These are phyloP conservation scores for Xylariaceae sp. DNA, from an alignment of 2,329 filamentous ascomycete species.

Conservation along the genomic window DNA sequence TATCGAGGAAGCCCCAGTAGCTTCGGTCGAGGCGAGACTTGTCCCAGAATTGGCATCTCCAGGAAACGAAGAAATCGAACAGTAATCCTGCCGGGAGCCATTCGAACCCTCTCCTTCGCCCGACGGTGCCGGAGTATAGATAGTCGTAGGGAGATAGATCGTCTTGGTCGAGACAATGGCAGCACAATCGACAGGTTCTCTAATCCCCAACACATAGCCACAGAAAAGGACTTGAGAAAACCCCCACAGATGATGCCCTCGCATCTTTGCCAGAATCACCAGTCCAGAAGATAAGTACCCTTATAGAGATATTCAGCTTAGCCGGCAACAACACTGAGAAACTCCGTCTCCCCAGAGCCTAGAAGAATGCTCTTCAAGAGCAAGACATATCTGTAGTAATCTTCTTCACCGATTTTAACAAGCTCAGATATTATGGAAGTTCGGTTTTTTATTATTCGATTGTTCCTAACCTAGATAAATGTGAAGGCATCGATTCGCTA, in stretches of 20 bases:
- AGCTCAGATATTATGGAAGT: slow-evolving; percentile 1
- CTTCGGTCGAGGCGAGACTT: slow-evolving; percentile 8
- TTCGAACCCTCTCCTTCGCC: background rate
- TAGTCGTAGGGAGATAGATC: slow-evolving; percentile 30
- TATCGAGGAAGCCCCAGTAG: slow-evolving; percentile 1
- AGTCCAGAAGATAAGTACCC: slow-evolving; percentile 1
- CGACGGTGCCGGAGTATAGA: slow-evolving; percentile 19
- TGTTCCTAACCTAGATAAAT: slow-evolving; percentile 16
- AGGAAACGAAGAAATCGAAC: slow-evolving; percentile 7
- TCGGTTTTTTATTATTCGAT: slow-evolving; percentile 6
- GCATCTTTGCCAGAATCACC: slow-evolving; percentile 22
- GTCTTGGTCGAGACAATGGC: slow-evolving; percentile 29
- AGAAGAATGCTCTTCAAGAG: background rate
- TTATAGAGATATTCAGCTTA: slow-evolving; percentile 5
- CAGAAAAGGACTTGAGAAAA: slow-evolving; percentile 26
- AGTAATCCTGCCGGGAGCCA: background rate
- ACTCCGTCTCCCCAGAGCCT: slow-evolving; percentile 11
- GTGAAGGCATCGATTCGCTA: slow-evolving; percentile 13
- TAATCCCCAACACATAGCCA: slow-evolving; percentile 20
- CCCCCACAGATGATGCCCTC: slow-evolving; percentile 19
- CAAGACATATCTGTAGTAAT: background rate
- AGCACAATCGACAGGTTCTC: slow-evolving; percentile 21
- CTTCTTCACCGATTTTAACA: slow-evolving; percentile 9
- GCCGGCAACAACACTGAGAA: slow-evolving; percentile 3
- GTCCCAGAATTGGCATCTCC: slow-evolving; percentile 9